Evolutionary conservation across 2,329 filamentous ascomycete species (phyloP).

Genomic region (Beauveria brongniartii): DNA sequence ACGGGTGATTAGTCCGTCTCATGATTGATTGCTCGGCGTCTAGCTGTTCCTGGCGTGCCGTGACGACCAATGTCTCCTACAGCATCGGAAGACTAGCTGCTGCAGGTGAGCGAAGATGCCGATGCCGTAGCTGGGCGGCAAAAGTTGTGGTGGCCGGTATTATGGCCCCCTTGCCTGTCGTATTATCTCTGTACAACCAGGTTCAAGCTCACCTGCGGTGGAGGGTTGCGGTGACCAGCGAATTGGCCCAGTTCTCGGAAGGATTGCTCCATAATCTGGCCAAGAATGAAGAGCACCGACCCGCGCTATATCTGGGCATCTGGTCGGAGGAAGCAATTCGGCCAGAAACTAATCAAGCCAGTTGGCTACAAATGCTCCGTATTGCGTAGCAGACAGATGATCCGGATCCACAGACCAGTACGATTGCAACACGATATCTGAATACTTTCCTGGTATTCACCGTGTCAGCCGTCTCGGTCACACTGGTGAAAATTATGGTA

Average conservation of each 20-base stretch:
- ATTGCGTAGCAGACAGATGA: neutral
- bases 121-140: neutral
- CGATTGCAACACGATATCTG: neutral
- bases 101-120: neutral
- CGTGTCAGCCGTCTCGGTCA: neutral
- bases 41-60: conserved; percentile 5
- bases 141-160: neutral
- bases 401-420: neutral
- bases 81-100: conserved; percentile 5
- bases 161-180: neutral
- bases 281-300: neutral
- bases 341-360: neutral
- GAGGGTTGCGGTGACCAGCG: neutral
- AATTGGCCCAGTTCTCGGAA: conserved; percentile 3
- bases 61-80: neutral
- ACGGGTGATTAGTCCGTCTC: neutral
- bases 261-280: conserved; percentile 3
- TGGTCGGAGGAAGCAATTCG: neutral
- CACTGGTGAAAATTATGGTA: neutral
- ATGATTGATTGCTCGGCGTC: conserved; percentile 4
- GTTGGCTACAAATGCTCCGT: neutral
- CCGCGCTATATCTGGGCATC: conserved; percentile 2
- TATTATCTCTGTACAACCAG: neutral
- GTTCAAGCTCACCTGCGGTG: neutral
- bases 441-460: neutral